Evolutionary conservation across 805 yeast genomes (phyloP), one percentile per base, ranked within the genome.

Genomic region (Candida namnaoensis): DNA sequence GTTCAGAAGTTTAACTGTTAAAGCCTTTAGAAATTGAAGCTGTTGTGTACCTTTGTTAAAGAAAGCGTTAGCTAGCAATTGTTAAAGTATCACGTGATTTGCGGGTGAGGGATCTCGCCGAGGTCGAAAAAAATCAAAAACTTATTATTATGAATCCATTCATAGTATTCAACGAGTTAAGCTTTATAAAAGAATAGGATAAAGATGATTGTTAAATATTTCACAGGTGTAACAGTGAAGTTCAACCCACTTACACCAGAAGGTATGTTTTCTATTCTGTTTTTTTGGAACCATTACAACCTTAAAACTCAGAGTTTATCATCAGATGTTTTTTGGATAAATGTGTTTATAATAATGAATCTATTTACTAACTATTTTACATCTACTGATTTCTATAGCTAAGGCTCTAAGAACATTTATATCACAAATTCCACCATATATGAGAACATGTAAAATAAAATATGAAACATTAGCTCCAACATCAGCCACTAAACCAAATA

Each of bases 171-270:
- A n/a, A n/a, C n/a, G n/a, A n/a, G n/a, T n/a, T n/a, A n/a, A n/a
- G n/a, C n/a, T n/a, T n/a, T n/a, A n/a, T n/a, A n/a, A n/a, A n/a
- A n/a, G n/a, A n/a, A n/a, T n/a, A n/a, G n/a, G n/a, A n/a, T n/a
- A n/a, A n/a, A n/a, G n/a, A 90, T 90, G 98, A 84, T 90, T 55
- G 91, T 97, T 34, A 88, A 87, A 63, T 90, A 83, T 65, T 87
- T 91, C 66, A 71, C 88, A 32, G 78, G 78, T 48, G 87, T 88
- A 8, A 68, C 69, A 36, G 85, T 91, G 36, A 78, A 71, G 55
- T 87, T 90, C 71, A 78, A 85, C 60, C 96, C 96, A 1, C 72
- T 83, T 48, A 76, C 79, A 1, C 62, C 70, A 27, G 84, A 83
- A 49, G 75, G 79, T 74, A 61, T 43, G 77, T 63, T 5, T 12